These are phyloP conservation scores for Globisporangium cederbergense DNA, from an alignment of 352 stramenopile species.

Conservation along the genomic window DNA sequence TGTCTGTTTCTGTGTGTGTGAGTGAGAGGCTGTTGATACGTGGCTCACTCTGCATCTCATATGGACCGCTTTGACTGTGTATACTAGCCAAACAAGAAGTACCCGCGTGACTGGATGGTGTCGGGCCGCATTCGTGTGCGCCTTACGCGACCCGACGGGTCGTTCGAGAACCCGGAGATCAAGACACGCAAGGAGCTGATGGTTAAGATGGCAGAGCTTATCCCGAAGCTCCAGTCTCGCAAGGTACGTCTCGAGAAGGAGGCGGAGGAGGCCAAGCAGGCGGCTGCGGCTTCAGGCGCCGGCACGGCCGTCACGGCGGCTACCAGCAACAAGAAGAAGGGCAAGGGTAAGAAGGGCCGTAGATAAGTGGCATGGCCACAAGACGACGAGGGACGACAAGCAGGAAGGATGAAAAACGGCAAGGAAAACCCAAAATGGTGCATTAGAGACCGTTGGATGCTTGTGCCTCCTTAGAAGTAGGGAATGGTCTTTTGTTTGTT, in stretches of 20 bases:
- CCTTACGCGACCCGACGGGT: constrained; percentile 55
- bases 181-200: constrained; percentile 50
- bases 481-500: constrained; percentile 1
- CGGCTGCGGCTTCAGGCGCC: constrained; percentile 25
- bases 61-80: not conserved
- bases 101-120: constrained; percentile 74
- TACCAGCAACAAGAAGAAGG: constrained; percentile 77
- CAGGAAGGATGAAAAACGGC: not conserved
- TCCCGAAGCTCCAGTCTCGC: constrained; percentile 80
- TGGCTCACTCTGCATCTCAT: not conserved
- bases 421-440: not conserved
- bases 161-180: constrained; percentile 65
- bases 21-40: too few species aligned
- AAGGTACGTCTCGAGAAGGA: constrained; percentile 76
- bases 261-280: constrained; percentile 52
- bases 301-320: constrained; percentile 25
- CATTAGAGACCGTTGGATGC: not conserved
- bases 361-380: constrained; percentile 44
- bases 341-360: constrained; percentile 77
- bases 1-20: not conserved
- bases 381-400: not conserved
- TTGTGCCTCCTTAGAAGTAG: not conserved
- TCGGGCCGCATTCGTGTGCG: constrained; percentile 71
- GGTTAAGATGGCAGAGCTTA: constrained; percentile 86
- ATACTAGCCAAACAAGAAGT: constrained; percentile 68